A percentile compares a stretch with the other conserved stretches of the same genome.
These are phyloP conservation scores for Trichomonas gallinae DNA, from an alignment of 208 protist genomes.

Conservation along the genomic window DNA sequence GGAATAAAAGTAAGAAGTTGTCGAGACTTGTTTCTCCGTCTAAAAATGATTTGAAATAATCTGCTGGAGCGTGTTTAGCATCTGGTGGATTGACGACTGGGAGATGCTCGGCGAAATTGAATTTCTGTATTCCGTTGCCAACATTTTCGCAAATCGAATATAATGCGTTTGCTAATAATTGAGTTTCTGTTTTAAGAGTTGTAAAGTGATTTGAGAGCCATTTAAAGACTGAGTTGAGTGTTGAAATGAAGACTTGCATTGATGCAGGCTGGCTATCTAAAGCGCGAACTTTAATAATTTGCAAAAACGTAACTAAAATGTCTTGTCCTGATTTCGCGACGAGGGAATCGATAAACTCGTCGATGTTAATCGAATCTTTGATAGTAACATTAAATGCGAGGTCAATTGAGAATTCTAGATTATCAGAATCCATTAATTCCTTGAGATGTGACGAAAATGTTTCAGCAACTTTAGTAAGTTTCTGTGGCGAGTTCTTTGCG, in stretches of 20 bases:
- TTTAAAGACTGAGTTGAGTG: not conserved
- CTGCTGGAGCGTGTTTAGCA: not conserved
- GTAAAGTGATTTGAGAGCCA: not conserved
- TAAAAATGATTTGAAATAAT: not conserved
- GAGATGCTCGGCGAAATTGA: not conserved
- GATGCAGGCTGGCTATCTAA: not conserved
- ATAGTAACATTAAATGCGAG: not conserved
- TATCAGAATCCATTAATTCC: not conserved
- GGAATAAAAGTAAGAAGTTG: not conserved
- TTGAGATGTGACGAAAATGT: not conserved
- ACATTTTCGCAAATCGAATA: slow-evolving; percentile 2
- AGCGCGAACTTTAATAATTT: not conserved
- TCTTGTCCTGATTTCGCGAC: not conserved
- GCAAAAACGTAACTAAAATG: not conserved
- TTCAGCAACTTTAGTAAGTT: not conserved
- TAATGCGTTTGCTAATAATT: not conserved
- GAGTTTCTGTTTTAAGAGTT: too few species aligned
- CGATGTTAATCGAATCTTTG: not conserved
- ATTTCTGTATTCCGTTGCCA: not conserved
- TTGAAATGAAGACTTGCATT: not conserved
- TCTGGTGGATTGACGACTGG: not conserved
- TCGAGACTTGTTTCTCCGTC: not conserved
- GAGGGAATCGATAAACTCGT: not conserved
- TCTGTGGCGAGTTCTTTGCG: not conserved
- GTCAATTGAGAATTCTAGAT: not conserved